Conservation (phyloP, 192 early-diverging fungal genomes). For the Lunasporangiospora selenospora region DNA sequence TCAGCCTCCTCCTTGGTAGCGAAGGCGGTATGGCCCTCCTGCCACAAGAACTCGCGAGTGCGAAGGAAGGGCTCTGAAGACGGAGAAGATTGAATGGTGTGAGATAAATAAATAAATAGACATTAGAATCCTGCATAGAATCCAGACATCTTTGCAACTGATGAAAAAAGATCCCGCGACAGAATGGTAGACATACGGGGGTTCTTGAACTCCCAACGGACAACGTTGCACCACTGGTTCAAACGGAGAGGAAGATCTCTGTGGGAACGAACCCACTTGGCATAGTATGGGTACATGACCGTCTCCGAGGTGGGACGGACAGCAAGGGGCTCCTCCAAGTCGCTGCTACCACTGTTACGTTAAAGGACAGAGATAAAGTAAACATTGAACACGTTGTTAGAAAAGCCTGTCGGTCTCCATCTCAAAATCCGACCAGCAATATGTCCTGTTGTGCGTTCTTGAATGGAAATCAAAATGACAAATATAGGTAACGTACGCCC, state of each 20-base stretch:
- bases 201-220: constrained; percentile 99
- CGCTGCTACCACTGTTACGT: constrained; percentile 76
- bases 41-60: constrained; percentile 99
- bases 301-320: constrained; percentile 99
- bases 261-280: constrained; percentile 97
- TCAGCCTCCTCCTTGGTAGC: constrained; percentile 89
- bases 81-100: neutral
- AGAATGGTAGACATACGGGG: constrained; percentile 67
- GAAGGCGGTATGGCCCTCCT: constrained; percentile 99
- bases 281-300: constrained; percentile 99
- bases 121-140: neutral
- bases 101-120: neutral
- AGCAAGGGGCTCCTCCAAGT: constrained; percentile 96
- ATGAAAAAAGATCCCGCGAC: neutral
- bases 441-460: too few relatives aligned
- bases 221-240: constrained; percentile 99
- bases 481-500: constrained; percentile 73
- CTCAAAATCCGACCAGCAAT: too few relatives aligned
- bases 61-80: constrained; percentile 91
- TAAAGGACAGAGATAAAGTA: too few relatives aligned
- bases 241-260: constrained; percentile 95
- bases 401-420: too few relatives aligned
- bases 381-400: too few relatives aligned
- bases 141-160: neutral
- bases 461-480: constrained; percentile 5